Percentiles rank a stretch among this genome's conserved stretches.
phyloP scores from a whole-genome alignment of 805 yeast genomes.

The Komagataella populi region DNA sequence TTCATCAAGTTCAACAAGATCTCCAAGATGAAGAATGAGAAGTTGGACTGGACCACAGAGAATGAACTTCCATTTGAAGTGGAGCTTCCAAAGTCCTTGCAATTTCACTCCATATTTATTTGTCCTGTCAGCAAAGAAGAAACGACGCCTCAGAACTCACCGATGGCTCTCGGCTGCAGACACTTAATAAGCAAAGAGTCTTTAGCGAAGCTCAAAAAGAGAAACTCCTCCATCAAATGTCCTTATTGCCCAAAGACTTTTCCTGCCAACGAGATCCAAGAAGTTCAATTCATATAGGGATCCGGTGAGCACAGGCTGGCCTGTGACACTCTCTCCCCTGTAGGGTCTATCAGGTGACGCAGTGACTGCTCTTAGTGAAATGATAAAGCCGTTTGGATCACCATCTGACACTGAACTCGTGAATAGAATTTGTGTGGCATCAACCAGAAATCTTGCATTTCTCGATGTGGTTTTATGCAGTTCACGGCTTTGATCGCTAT shows the following conservation, averaged over 20 bases:
- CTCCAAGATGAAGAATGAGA: constrained; percentile 13
- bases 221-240: constrained; percentile 42
- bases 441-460: background rate
- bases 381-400: background rate
- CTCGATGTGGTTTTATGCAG: background rate
- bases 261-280: background rate
- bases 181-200: constrained; percentile 49
- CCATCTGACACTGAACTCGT: background rate
- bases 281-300: background rate
- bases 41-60: constrained; percentile 39
- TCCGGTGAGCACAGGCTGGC: background rate
- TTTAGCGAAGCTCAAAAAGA: constrained; percentile 28
- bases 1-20: constrained; percentile 34
- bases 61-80: constrained; percentile 54
- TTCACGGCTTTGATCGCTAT: background rate
- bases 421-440: background rate
- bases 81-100: constrained; percentile 34
- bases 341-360: background rate
- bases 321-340: background rate
- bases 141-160: constrained; percentile 46
- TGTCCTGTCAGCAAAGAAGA: constrained; percentile 64
- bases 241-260: constrained; percentile 48
- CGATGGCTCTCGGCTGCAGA: constrained; percentile 44
- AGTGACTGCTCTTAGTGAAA: background rate
- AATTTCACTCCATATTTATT: constrained; percentile 53